phyloP scores from a whole-genome alignment of 805 yeast species.

The Suhomyces faveliae region DNA sequence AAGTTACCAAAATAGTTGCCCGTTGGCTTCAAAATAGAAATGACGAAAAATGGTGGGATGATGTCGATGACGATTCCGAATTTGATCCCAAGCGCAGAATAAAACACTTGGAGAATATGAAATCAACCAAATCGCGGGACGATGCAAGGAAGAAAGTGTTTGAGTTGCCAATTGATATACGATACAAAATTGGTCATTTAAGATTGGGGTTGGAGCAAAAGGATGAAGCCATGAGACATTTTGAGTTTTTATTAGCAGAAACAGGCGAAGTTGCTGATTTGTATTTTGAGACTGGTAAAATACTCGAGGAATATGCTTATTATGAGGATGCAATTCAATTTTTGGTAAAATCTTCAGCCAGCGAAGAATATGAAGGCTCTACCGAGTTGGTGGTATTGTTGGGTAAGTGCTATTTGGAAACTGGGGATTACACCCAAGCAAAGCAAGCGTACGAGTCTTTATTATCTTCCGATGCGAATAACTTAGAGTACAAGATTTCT shows the following conservation, averaged over 20 bases:
- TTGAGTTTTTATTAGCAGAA: slow-evolving; percentile 54
- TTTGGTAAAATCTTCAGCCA: slow-evolving; percentile 53
- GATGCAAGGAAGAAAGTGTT: slow-evolving; percentile 24
- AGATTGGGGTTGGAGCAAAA: slow-evolving; percentile 63
- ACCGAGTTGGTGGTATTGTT: slow-evolving; percentile 56
- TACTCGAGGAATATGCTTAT: slow-evolving; percentile 64
- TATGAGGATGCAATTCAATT: slow-evolving; percentile 75
- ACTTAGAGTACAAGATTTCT: slow-evolving; percentile 71
- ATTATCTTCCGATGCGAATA: slow-evolving; percentile 54
- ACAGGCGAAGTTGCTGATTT: slow-evolving; percentile 71
- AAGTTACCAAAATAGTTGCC: slow-evolving; percentile 64
- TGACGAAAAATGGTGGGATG: slow-evolving; percentile 66
- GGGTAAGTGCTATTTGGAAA: slow-evolving; percentile 75
- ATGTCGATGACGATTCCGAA: slow-evolving; percentile 67
- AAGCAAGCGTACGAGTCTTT: slow-evolving; percentile 56
- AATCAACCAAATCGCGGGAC: slow-evolving; percentile 12
- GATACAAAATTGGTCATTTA: slow-evolving; percentile 75
- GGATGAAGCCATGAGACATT: slow-evolving; percentile 74
- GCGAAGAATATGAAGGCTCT: slow-evolving; percentile 49
- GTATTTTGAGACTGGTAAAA: slow-evolving; percentile 71
- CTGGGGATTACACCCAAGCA: slow-evolving; percentile 67
- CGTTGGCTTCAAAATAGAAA: slow-evolving; percentile 80
- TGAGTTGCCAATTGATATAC: slow-evolving; percentile 78
- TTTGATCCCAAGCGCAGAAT: slow-evolving; percentile 73
- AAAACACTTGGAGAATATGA: slow-evolving; percentile 30